phyloP scores from a whole-genome alignment of 176 grass and related monocot species.

The Eleusine indica region DNA sequence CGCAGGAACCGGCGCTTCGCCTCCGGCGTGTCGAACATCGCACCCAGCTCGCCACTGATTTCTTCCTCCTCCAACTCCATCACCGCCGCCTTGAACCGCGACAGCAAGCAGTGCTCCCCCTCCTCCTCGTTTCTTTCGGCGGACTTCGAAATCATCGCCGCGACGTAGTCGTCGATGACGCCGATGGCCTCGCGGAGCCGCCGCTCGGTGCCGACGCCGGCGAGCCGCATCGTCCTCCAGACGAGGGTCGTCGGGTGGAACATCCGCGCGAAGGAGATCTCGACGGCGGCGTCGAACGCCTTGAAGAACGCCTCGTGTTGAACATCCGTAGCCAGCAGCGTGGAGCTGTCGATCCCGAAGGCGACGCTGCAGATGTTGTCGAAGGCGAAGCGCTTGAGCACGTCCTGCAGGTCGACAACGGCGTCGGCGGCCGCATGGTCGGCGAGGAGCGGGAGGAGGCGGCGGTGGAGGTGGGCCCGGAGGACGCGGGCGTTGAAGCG shows the following conservation, averaged over 20 bases:
- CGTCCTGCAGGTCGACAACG: constrained; percentile 57
- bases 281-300: constrained; percentile 60
- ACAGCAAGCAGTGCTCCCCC: constrained; percentile 55
- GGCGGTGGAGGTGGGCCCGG: constrained; percentile 26
- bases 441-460: constrained; percentile 54
- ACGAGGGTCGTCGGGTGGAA: constrained; percentile 50
- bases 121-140: background rate
- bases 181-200: constrained; percentile 52
- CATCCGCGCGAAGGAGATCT: constrained; percentile 62
- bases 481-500: constrained; percentile 50
- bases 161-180: constrained; percentile 47
- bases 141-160: constrained; percentile 28
- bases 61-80: constrained; percentile 63
- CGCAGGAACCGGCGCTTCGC: constrained; percentile 62
- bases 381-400: constrained; percentile 59
- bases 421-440: constrained; percentile 32
- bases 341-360: constrained; percentile 56
- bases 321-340: constrained; percentile 7
- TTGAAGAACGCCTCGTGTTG: constrained; percentile 42
- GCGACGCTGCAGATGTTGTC: constrained; percentile 63
- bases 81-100: constrained; percentile 50
- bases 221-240: constrained; percentile 54
- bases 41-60: constrained; percentile 31
- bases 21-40: constrained; percentile 38
- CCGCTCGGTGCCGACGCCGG: constrained; percentile 56